These are phyloP conservation scores for Coccinonectria pachysandricola DNA, from an alignment of 2,329 filamentous ascomycete species.

Conservation along the genomic window DNA sequence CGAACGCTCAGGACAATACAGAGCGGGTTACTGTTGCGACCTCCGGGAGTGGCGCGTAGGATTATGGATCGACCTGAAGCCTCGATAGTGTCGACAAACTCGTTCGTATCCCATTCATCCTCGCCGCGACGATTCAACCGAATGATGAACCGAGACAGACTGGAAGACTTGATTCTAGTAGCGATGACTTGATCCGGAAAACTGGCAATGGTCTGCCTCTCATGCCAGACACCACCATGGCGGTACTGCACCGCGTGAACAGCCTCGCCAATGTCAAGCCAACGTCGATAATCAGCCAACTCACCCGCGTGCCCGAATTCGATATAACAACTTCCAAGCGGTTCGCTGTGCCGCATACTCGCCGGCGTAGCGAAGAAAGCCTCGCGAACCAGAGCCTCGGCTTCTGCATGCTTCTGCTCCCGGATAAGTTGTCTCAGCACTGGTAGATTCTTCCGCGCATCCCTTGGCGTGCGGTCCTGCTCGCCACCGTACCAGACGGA, in stretches of 20 bases:
- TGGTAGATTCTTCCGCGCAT: constrained; percentile 10
- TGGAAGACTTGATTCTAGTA: constrained; percentile 10
- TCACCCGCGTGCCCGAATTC: constrained; percentile 25
- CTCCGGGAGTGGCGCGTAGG: constrained; percentile 13
- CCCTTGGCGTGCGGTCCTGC: constrained; percentile 31
- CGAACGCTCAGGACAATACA: constrained; percentile 8
- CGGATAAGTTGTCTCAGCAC: constrained; percentile 13
- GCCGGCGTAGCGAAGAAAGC: constrained; percentile 17
- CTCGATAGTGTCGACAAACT: constrained; percentile 14
- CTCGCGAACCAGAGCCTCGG: constrained; percentile 12
- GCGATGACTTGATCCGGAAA: constrained; percentile 29
- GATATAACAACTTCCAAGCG: constrained; percentile 23
- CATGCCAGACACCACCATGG: constrained; percentile 19
- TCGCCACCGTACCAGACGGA: constrained; percentile 36
- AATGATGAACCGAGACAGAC: constrained; percentile 13
- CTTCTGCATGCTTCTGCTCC: constrained; percentile 13
- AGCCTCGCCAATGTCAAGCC: constrained; percentile 28
- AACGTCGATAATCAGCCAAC: constrained; percentile 24
- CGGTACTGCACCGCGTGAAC: constrained; percentile 27
- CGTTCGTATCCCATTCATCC: constrained; percentile 16
- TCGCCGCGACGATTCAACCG: constrained; percentile 15
- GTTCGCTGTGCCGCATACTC: constrained; percentile 22
- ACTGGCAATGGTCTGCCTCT: constrained; percentile 31
- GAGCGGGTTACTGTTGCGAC: constrained; percentile 10
- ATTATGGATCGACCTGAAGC: constrained; percentile 8